These are phyloP conservation scores for Pestalotiopsis sp. DNA, from an alignment of 2,329 filamentous ascomycete genomes.

Conservation along the genomic window DNA sequence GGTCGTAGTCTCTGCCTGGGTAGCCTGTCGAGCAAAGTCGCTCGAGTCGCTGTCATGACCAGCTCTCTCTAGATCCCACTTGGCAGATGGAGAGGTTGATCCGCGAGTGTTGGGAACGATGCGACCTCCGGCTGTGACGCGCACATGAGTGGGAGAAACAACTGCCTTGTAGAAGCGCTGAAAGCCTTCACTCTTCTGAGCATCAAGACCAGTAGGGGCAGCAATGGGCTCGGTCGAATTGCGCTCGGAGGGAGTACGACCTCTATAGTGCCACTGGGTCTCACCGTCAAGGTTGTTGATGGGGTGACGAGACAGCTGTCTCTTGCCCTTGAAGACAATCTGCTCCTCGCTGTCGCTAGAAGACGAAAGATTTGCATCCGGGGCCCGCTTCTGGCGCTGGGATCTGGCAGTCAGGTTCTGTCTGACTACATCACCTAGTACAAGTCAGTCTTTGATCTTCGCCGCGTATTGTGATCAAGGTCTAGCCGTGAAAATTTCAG, in stretches of 20 bases:
- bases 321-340: slow-evolving; percentile 39
- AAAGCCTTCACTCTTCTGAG: slow-evolving; percentile 67
- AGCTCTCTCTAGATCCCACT: slow-evolving; percentile 47
- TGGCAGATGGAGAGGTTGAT: slow-evolving; percentile 53
- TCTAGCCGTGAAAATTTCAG: slow-evolving; percentile 7
- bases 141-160: slow-evolving; percentile 67
- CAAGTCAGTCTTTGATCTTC: not conserved
- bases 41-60: slow-evolving; percentile 22
- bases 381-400: slow-evolving; percentile 29
- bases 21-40: slow-evolving; percentile 26
- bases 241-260: slow-evolving; percentile 47
- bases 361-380: slow-evolving; percentile 33
- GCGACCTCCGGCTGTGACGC: slow-evolving; percentile 67
- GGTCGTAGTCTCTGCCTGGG: slow-evolving; percentile 14
- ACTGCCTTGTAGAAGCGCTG: slow-evolving; percentile 69
- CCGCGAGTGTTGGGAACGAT: slow-evolving; percentile 67
- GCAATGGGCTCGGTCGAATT: slow-evolving; percentile 49
- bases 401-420: slow-evolving; percentile 21
- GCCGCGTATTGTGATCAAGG: slow-evolving; percentile 18
- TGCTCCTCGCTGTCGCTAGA: slow-evolving; percentile 38
- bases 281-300: slow-evolving; percentile 12
- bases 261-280: slow-evolving; percentile 45
- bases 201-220: slow-evolving; percentile 53
- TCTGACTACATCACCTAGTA: slow-evolving; percentile 32
- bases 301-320: slow-evolving; percentile 22